These are phyloP conservation scores for Pseudogymnoascus sp. DNA, from an alignment of 2,329 filamentous ascomycete genomes.

Conservation along the genomic window DNA sequence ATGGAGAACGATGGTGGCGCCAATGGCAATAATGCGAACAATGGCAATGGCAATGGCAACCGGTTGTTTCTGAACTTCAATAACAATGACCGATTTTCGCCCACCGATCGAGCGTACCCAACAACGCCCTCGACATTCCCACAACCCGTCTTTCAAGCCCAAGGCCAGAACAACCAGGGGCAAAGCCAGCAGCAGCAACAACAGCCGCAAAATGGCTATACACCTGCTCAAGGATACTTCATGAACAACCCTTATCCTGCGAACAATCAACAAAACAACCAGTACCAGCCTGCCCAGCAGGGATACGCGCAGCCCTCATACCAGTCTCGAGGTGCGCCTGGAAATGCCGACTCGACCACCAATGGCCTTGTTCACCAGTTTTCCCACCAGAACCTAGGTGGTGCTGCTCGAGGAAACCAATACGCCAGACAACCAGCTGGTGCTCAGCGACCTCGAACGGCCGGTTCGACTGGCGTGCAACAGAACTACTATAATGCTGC, in stretches of 20 bases:
- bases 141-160: constrained; percentile 62
- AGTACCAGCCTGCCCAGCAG: constrained; percentile 47
- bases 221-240: constrained; percentile 48
- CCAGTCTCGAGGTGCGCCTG: constrained; percentile 43
- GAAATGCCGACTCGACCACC: constrained; percentile 68
- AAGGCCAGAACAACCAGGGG: constrained; percentile 31
- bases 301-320: constrained; percentile 46
- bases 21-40: constrained; percentile 22
- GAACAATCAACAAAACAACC: constrained; percentile 31
- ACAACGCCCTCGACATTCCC: constrained; percentile 95
- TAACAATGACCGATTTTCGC: constrained; percentile 55
- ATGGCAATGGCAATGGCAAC: constrained; percentile 36
- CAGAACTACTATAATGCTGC: constrained; percentile 64
- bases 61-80: constrained; percentile 60
- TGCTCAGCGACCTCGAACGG: constrained; percentile 73
- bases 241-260: constrained; percentile 49
- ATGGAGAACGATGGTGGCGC: constrained; percentile 6
- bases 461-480: constrained; percentile 59
- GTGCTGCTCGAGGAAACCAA: constrained; percentile 59
- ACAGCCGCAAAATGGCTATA: constrained; percentile 38
- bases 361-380: constrained; percentile 92
- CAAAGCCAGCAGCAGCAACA: constrained; percentile 33
- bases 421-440: constrained; percentile 65
- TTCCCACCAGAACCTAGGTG: constrained; percentile 87
- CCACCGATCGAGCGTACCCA: constrained; percentile 60